These are phyloP conservation scores for Fusarium buharicum DNA, from an alignment of 2,329 filamentous ascomycete genomes.

Conservation along the genomic window DNA sequence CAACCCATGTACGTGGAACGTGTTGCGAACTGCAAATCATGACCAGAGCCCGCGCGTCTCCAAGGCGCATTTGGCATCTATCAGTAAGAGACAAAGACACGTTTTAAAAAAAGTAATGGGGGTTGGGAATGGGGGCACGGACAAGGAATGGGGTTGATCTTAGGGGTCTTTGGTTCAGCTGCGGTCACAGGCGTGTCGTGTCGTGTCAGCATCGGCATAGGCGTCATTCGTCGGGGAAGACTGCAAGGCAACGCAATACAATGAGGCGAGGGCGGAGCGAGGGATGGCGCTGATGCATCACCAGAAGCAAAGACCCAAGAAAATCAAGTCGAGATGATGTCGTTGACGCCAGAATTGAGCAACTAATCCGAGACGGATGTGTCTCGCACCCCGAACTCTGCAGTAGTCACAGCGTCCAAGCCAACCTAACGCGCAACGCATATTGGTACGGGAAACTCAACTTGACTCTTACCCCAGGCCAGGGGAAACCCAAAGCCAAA, in stretches of 20 bases:
- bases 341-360: constrained; percentile 33
- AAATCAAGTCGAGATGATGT: constrained; percentile 18
- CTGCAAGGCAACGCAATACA: constrained; percentile 28
- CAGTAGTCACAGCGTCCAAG: constrained; percentile 19
- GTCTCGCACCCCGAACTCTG: constrained; percentile 38
- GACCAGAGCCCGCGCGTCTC: constrained; percentile 34
- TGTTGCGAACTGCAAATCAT: constrained; percentile 44
- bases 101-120: constrained; percentile 34
- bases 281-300: constrained; percentile 32
- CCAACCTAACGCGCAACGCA: constrained; percentile 27
- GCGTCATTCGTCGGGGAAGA: constrained; percentile 29
- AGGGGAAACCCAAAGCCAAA: constrained; percentile 13
- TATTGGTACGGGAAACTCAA: no score
- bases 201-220: constrained; percentile 29
- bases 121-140: constrained; percentile 36
- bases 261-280: constrained; percentile 29
- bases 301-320: constrained; percentile 27
- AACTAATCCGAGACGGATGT: constrained; percentile 34
- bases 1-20: constrained; percentile 45
- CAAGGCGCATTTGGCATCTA: constrained; percentile 35
- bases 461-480: not conserved
- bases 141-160: constrained; percentile 36
- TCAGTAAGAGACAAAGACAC: constrained; percentile 37
- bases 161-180: constrained; percentile 32
- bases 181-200: constrained; percentile 25